Base-by-base conservation (phyloP, 495 filamentous ascomycete genomes). In the Apiosordaria backusii region DNA sequence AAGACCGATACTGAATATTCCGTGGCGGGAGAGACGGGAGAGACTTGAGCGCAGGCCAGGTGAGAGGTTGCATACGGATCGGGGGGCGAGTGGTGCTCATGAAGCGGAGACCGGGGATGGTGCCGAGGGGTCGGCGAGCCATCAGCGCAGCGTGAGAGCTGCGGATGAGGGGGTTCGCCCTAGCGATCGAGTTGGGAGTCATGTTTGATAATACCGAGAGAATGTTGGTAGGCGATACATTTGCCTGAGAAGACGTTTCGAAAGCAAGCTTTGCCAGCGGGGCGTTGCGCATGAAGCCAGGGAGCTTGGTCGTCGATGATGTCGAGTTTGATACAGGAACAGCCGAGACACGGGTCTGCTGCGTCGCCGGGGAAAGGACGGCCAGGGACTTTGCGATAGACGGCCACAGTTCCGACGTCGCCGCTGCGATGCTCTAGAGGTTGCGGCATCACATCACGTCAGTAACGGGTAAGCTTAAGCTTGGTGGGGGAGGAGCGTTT, bases 351-450 rank as follows among this genome's bases (percentile, higher is more conserved):
- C 35, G 35, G 35, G 35, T 15, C 9, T 45, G 13, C 35, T 45
- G 35, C 35, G 35, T 45, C 35, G 35, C 16, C 35, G 35, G 16
- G 35, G 35, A 45, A 45, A 45, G 35, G 35, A 45, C 35, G 35
- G 75, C 69, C 59, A 87, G 70, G 21, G 80, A 75, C 65, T 76
- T 81, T 50, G 81, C 77, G 65, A 87, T 78, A 19, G 84, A 83
- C 23, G 86, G 84, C 83, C 82, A 86, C 66, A 86, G 65, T 53
- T 86, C 83, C 59, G 80, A 75, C 2, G 83, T 81, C 65, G 80
- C 80, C 50, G 82, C 80, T 60, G 80, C 80, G 62, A 86, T 76
- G 61, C 73, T 78, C 81, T 84, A 74, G 22, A 21, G 23, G 29
- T 57, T 45, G 10, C 35, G 35, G 52, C 18, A 53, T 65, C 53